Evolutionary conservation across 495 filamentous ascomycete genomes (phyloP).

Genomic region (Penicillium samsonianum): DNA sequence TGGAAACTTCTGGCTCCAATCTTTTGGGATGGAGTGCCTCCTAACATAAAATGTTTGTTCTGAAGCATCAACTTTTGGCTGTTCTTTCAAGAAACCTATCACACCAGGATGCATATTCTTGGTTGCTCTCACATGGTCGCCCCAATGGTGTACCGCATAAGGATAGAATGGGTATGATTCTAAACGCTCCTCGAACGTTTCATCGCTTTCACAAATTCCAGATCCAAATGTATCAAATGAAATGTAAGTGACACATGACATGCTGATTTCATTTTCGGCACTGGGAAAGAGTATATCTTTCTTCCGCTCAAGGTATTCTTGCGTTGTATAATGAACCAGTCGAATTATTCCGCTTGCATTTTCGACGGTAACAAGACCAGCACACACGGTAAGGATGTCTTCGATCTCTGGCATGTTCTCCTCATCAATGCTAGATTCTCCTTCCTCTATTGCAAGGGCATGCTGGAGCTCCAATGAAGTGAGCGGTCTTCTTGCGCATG

Average conservation of each 20-base stretch:
- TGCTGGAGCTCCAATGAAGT: conserved; percentile 45
- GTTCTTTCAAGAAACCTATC: not conserved
- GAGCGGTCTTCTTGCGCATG: conserved; percentile 40
- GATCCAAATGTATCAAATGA: not conserved
- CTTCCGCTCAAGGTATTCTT: conserved; percentile 37
- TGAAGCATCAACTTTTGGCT: not conserved
- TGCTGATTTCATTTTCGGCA: not conserved
- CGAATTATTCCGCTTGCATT: conserved; percentile 47
- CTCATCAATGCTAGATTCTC: conserved; percentile 32
- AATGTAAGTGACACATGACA: not conserved
- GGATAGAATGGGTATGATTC: not conserved
- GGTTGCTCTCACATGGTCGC: not conserved
- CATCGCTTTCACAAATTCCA: not conserved
- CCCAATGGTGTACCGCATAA: conserved; percentile 1
- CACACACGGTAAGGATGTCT: conserved; percentile 49
- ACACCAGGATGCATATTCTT: not conserved
- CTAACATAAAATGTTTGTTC: not conserved
- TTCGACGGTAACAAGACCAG: conserved; percentile 54
- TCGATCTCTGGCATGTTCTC: conserved; percentile 40
- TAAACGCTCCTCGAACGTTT: not conserved
- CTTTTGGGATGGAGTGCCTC: not conserved
- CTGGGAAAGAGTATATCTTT: not conserved
- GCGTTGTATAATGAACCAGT: conserved; percentile 57
- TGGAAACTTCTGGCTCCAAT: not conserved
- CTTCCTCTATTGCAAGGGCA: conserved; percentile 45